A percentile compares a stretch with the other conserved stretches of the same genome.
Evolutionary conservation across 768 basidiomycete genomes (phyloP).

Genomic region (Cyclocybe aegerita): DNA sequence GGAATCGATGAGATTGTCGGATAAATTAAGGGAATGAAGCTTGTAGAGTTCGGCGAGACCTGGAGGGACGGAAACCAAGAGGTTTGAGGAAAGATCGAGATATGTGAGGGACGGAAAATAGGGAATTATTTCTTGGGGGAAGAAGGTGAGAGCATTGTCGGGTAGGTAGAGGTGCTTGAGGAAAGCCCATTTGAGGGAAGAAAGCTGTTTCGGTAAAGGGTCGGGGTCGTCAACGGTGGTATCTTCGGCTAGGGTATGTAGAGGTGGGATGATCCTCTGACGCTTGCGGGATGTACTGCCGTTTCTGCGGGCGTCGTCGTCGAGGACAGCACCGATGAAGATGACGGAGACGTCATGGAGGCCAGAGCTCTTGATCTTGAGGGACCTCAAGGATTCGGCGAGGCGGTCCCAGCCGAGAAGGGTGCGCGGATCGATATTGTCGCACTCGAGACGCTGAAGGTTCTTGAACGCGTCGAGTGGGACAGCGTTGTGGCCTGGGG

Average conservation of each 20-base stretch:
- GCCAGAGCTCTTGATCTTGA: constrained; percentile 79
- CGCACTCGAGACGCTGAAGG: constrained; percentile 70
- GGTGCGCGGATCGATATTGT: constrained; percentile 80
- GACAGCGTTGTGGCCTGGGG: constrained; percentile 70
- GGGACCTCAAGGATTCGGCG: constrained; percentile 63
- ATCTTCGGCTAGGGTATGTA: constrained; percentile 6
- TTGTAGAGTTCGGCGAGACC: constrained; percentile 74
- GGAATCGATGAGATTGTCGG: constrained; percentile 97
- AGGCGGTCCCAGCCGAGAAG: constrained; percentile 84
- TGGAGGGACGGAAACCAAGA: constrained; percentile 84
- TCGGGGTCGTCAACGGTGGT: constrained; percentile 18
- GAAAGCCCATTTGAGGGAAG: constrained; percentile 69
- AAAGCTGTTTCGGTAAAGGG: constrained; percentile 40
- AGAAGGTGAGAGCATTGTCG: constrained; percentile 79
- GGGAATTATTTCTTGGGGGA: constrained; percentile 65
- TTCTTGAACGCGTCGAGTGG: constrained; percentile 88
- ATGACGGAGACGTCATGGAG: constrained; percentile 79
- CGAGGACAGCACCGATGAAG: constrained; percentile 76
- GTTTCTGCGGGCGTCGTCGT: constrained; percentile 67
- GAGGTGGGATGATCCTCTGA: constrained; percentile 39
- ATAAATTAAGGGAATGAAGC: constrained; percentile 89
- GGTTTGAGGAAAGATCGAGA: constrained; percentile 88
- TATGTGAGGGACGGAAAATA: constrained; percentile 75
- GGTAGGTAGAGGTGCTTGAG: constrained; percentile 75
- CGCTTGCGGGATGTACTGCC: constrained; percentile 50